Percentiles rank a stretch among this genome's conserved stretches.
These are phyloP conservation scores for Scenedesmus sp. DNA, from an alignment of 163 green algal genomes.

Conservation along the genomic window DNA sequence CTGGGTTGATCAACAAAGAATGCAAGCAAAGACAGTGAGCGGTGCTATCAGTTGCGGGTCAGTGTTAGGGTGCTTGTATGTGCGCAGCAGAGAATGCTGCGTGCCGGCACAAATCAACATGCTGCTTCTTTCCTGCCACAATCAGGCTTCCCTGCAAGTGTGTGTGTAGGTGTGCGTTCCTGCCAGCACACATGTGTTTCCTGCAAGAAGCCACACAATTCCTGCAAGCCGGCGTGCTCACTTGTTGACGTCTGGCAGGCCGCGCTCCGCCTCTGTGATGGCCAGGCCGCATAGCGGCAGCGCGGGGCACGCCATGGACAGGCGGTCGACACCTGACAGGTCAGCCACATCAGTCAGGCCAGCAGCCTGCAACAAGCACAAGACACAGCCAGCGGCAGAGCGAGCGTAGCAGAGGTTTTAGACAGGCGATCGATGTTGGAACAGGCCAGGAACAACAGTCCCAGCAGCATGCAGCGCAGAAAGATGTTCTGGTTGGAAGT, in stretches of 20 bases:
- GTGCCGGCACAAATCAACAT: background rate
- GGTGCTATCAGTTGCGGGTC: too few species aligned
- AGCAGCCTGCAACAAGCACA: slow-evolving; percentile 38
- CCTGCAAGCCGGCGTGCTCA: background rate
- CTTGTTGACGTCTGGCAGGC: slow-evolving; percentile 92
- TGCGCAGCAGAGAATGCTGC: too few species aligned
- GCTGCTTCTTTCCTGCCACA: background rate
- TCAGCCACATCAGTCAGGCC: slow-evolving; percentile 42
- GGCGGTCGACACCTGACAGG: slow-evolving; percentile 40
- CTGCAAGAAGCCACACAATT: background rate
- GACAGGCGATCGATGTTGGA: background rate
- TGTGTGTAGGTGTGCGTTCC: background rate
- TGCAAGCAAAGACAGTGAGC: too few species aligned
- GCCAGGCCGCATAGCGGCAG: slow-evolving; percentile 98
- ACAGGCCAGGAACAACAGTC: background rate
- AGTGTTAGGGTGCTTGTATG: too few species aligned
- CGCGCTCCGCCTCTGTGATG: slow-evolving; percentile 96
- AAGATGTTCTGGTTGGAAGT: background rate
- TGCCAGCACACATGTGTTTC: too few species aligned
- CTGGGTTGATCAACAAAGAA: too few species aligned
- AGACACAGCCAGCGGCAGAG: background rate
- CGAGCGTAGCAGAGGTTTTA: background rate
- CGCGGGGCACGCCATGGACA: slow-evolving; percentile 98
- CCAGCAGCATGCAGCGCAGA: background rate
- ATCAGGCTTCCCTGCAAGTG: background rate